phyloP scores from a whole-genome alignment of 2,329 filamentous ascomycete genomes.

The Ophiobolus disseminans region DNA sequence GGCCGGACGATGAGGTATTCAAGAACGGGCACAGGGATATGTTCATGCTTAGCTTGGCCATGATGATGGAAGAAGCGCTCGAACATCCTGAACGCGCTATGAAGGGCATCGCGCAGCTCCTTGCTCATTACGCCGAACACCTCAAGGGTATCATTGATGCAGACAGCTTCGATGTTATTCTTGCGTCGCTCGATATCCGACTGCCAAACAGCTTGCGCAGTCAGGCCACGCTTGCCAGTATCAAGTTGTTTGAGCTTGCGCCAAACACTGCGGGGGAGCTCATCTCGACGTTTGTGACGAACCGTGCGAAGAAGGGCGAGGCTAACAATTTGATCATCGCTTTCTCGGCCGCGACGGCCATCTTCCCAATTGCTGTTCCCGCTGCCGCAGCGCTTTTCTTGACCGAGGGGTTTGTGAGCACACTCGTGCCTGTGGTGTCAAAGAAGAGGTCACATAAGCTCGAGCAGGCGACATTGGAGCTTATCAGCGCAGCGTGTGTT shows the following conservation, averaged over 20 bases:
- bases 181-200: slow-evolving; percentile 86
- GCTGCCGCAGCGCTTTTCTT: slow-evolving; percentile 81
- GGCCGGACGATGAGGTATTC: slow-evolving; percentile 53
- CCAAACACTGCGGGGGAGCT: slow-evolving; percentile 73
- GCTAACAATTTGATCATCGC: slow-evolving; percentile 90
- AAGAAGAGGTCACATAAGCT: slow-evolving; percentile 85
- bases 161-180: slow-evolving; percentile 81
- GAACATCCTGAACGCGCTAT: slow-evolving; percentile 70
- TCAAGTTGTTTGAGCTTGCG: slow-evolving; percentile 82
- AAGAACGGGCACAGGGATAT: slow-evolving; percentile 62
- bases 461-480: slow-evolving; percentile 83
- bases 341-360: slow-evolving; percentile 87
- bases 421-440: slow-evolving; percentile 77
- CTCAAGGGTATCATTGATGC: slow-evolving; percentile 70
- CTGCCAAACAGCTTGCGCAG: slow-evolving; percentile 75
- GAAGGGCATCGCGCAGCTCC: slow-evolving; percentile 65
- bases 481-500: slow-evolving; percentile 91
- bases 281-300: slow-evolving; percentile 76
- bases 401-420: slow-evolving; percentile 83
- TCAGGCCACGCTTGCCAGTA: slow-evolving; percentile 81
- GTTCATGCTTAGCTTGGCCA: slow-evolving; percentile 80
- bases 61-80: slow-evolving; percentile 87
- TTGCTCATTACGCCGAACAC: slow-evolving; percentile 61
- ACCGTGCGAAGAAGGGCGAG: slow-evolving; percentile 73
- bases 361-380: slow-evolving; percentile 85